A percentile compares a stretch with the other conserved stretches of the same genome.
Evolutionary conservation across 352 stramenopile genomes (phyloP).

Genomic region (Pythium grandisporangium): DNA sequence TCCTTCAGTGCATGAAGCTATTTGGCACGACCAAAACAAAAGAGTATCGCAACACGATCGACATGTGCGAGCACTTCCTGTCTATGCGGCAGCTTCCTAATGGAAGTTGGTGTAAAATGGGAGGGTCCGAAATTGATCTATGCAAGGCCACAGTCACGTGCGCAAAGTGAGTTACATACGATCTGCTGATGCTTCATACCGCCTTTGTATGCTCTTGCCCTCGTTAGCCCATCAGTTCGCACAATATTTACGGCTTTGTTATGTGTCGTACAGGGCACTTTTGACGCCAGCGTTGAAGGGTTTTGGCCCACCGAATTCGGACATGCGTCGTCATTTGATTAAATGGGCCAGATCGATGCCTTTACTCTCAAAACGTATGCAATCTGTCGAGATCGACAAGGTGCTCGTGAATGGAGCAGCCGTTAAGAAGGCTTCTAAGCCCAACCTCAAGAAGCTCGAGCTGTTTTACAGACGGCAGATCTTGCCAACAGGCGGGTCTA

Average conservation of each 20-base stretch:
- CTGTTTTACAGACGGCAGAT: slow-evolving; percentile 50
- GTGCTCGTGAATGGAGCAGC: slow-evolving; percentile 37
- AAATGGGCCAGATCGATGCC: slow-evolving; percentile 45
- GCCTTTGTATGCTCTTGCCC: not conserved
- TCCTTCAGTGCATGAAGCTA: slow-evolving; percentile 71
- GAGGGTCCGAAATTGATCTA: slow-evolving; percentile 42
- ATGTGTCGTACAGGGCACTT: slow-evolving; percentile 29
- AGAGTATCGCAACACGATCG: slow-evolving; percentile 33
- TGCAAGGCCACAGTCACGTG: slow-evolving; percentile 80
- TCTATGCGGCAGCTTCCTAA: slow-evolving; percentile 56
- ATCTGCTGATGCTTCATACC: too few relatives aligned
- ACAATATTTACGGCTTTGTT: not conserved
- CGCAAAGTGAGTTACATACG: slow-evolving; percentile 60
- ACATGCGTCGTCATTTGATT: slow-evolving; percentile 54
- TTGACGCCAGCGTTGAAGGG: slow-evolving; percentile 41
- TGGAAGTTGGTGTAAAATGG: slow-evolving; percentile 63
- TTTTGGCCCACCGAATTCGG: slow-evolving; percentile 37
- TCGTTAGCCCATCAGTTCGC: not conserved
- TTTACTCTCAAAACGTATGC: slow-evolving; percentile 8
- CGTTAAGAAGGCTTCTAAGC: slow-evolving; percentile 26
- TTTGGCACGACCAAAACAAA: slow-evolving; percentile 36
- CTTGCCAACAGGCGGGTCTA: slow-evolving; percentile 3
- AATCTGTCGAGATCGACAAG: slow-evolving; percentile 22
- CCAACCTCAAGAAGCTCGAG: slow-evolving; percentile 57
- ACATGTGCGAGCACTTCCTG: slow-evolving; percentile 53